Evolutionary conservation across 1,139 yeast genomes (phyloP), one percentile per base, ranked within the genome.

Genomic region (Candida dubliniensis): DNA sequence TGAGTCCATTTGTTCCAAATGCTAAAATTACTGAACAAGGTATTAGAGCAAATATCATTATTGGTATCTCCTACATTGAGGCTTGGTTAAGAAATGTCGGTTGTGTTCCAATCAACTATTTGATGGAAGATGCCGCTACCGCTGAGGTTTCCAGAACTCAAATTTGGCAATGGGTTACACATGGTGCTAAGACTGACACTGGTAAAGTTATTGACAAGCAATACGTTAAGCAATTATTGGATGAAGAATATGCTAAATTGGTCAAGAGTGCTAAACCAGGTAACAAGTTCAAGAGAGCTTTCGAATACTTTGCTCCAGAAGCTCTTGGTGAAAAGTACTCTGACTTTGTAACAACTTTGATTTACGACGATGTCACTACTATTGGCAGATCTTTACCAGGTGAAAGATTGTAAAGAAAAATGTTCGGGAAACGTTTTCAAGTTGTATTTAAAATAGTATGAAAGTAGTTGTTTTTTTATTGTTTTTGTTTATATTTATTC

Each of bases 51-150:
- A 85, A 84, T 68, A 70, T 85, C 53, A 74, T 75, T 60, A 84
- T 84, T 68, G 93, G 93, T 45, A 75, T 86, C 51, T 79, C 84
- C 27, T 85, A 86, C 68, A 83, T 84, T 69, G 93, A 84, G 70
- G 91, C 91, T 35, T 86, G 93, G 93, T 78, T 86, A 59, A 77
- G 89, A 57, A 86, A 87, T 47, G 68, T 81, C 53, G 93, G 93
- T 23, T 83, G 90, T 71, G 90, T 86, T 48, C 91, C 95, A 56
- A 84, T 86, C 67, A 84, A 85, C 73, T 82, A 77, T 64, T 74
- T 85, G 68, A 86, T 86, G 95, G 95, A 86, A 69, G 93, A 86
- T 59, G 93, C 93, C 44, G 93, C 93, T 40, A 86, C 93, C 47
- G 93, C 93, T 44, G 95, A 86, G 66, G 93, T 86, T 34, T 84